Percentiles rank a stretch among this genome's conserved stretches.
Conservation (phyloP, 2,329 filamentous ascomycete genomes). For the Cladorrhinum sp. region DNA sequence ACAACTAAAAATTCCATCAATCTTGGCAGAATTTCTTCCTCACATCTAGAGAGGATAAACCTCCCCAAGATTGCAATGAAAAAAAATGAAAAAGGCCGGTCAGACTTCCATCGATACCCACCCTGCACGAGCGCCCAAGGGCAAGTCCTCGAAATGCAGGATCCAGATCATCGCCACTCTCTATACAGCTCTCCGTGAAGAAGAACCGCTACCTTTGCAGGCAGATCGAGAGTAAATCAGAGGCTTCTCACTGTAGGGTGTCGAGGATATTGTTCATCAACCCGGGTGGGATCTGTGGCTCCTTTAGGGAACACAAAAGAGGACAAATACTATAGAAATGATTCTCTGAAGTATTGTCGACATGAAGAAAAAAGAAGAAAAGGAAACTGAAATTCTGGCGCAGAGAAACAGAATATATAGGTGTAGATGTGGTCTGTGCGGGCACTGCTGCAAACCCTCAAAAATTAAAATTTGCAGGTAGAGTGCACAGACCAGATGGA, state of each 20-base stretch:
- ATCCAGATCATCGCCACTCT: slow-evolving; percentile 94
- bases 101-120: slow-evolving; percentile 88
- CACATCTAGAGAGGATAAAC: slow-evolving; percentile 42
- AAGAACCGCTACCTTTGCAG: slow-evolving; percentile 58
- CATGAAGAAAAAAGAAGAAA: slow-evolving; percentile 53
- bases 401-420: slow-evolving; percentile 41
- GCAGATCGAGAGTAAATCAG: slow-evolving; percentile 58
- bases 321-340: slow-evolving; percentile 98
- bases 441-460: slow-evolving; percentile 18
- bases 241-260: slow-evolving; percentile 79
- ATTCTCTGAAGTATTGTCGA: slow-evolving; percentile 75
- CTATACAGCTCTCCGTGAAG: slow-evolving; percentile 59
- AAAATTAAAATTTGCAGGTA: background rate
- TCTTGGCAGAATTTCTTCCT: slow-evolving; percentile 48
- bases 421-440: slow-evolving; percentile 27
- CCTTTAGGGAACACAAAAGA: slow-evolving; percentile 86
- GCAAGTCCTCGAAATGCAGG: slow-evolving; percentile 63
- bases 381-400: slow-evolving; percentile 34
- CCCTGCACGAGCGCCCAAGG: slow-evolving; percentile 74
- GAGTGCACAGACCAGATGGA: background rate
- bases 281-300: slow-evolving; percentile 95
- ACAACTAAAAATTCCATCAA: background rate
- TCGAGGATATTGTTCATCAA: slow-evolving; percentile 90
- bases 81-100: slow-evolving; percentile 60
- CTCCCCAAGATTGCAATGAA: slow-evolving; percentile 51